Evolutionary conservation across 1,284 basidiomycete species (phyloP), one percentile per base, ranked within the genome.

Genomic region (Puccinia coronata): DNA sequence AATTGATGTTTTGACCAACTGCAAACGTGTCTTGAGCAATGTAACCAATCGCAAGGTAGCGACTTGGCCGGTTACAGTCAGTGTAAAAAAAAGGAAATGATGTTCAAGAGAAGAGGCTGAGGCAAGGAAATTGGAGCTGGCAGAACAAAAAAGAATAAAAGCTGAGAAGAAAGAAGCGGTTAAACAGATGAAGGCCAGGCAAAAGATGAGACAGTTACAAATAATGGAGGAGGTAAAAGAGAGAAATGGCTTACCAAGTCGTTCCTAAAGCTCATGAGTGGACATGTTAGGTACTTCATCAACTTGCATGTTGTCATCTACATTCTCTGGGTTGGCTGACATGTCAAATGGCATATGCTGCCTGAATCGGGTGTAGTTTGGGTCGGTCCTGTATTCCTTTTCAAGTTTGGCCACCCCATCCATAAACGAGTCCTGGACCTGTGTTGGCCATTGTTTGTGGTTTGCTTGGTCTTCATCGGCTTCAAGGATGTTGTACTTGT

Each of bases 401-500:
- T 43, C 39, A 25, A 69, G 6, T 34, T 69, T 69, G 2, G 4
- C 4, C 16, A 69, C 36, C 18, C 65, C 65, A 3, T 23, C n/a
- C 14, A 69, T 41, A 47, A 69, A 69, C 1, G 25, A 69, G 23
- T 69, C 65, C 16, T 43, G 34, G 18, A 69, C 65, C 36, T 69
- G 36, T 2, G n/a, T n/a, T 8, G 25, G 16, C 8, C 6, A n/a
- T 11, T 14, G 5, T 20, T 65, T 36, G 2, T 16, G 11, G 9
- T 25, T n/a, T 41, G 9, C 31, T 47, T 14, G 25, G 12, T 20
- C 16, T 36, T 39, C 23, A 69, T 41, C n/a, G 20, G 28, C 23
- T 47, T 47, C 59, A 61, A 61, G 20, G 6, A 69, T 69, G n/a
- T 69, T 36, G 65, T 69, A 69, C 16, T 47, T 69, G 5, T 25